Base-by-base conservation (phyloP, 768 basidiomycete genomes). In the Naematelia aurantialba region DNA sequence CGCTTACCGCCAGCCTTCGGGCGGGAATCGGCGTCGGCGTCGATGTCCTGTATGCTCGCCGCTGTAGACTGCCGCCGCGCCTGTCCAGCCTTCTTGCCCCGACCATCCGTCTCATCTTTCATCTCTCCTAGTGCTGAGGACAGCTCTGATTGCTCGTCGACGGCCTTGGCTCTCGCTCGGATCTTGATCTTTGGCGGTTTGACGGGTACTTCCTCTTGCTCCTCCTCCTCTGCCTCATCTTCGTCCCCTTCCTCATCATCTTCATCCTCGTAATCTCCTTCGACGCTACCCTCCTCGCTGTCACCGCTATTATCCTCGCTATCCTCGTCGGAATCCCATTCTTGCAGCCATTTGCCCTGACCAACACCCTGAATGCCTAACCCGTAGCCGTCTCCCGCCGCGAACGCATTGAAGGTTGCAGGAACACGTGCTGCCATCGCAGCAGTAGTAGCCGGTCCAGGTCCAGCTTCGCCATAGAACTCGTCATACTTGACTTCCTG, bases 401-500 rank as follows among this genome's bases (percentile, higher is more conserved):
- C 62, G 46, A 72, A 72, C 3, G 68, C 70, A 47, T 72, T 72
- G 64, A 69, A 72, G 2, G 61, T 54, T 19, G 63, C 63, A 13
- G 67, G 67, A 3, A 65, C 66, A 24, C 65, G 50, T n/a, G 61
- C 59, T 3, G 66, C 61, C 51, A 72, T 67, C 5, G 44, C 47
- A 2, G 66, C 60, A 31, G 67, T 59, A 11, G 67, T 62, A 13
- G 67, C 50, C 2, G 67, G 60, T 31, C 67, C 67, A 13, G 68
- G 66, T 19, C 70, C 67, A 17, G 54, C 61, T 52, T 72, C 70
- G 21, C 70, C 70, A 49, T 61, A 72, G 50, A 72, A 72, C 21
- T 72, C 70, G 22, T 64, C 56, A 34, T 72, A 72, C 0, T 64
- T 62, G 10, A 69, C 59, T 53, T 72, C 53, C 29, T 55, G 47